phyloP scores from a whole-genome alignment of 78 protist species.

The slime mould (Dictyostelium discoideum) region dicty_2.7 NC_007088.5:1181001-1181500 shows the following conservation, averaged over 20 bases:
- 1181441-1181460: constrained; percentile 43
- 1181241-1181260: constrained; percentile 29
- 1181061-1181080: no score
- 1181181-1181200: neutral
- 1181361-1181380: constrained; percentile 31
- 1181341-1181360: constrained; percentile 14
- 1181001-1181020: no score
- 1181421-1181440: constrained; percentile 78
- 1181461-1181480: constrained; percentile 50
- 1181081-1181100: neutral
- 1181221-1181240: constrained; percentile 52
- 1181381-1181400: constrained; percentile 35
- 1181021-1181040: no score
- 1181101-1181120: neutral
- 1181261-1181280: constrained; percentile 12
- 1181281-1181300: constrained; percentile 42
- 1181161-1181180: neutral
- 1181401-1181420: constrained; percentile 60
- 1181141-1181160: no score
- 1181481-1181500: constrained; percentile 13
- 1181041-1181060: no score
- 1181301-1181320: constrained; percentile 14
- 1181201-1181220: neutral
- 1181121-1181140: neutral
- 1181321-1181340: constrained; percentile 20